Percentiles rank a stretch among this genome's conserved stretches.
Evolutionary conservation across 306 rosid species (phyloP).

Genomic region (Hylodesmum podocarpum): DNA sequence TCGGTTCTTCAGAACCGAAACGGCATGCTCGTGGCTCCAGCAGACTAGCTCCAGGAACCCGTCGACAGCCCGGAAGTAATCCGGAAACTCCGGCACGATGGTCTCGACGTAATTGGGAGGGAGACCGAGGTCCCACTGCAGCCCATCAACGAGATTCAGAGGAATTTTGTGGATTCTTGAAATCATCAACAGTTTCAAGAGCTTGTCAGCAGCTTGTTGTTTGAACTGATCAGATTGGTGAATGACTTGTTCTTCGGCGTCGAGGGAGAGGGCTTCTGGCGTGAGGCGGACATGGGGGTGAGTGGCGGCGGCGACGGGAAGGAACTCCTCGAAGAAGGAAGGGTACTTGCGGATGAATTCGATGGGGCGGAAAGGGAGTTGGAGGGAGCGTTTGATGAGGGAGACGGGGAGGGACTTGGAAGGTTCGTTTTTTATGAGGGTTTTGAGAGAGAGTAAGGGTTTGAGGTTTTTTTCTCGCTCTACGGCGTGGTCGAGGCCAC

Average conservation of each 20-base stretch:
- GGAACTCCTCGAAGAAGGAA: conserved; percentile 60
- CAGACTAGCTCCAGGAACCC: conserved; percentile 70
- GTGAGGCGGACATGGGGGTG: conserved; percentile 65
- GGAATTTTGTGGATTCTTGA: conserved; percentile 56
- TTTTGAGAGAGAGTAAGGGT: conserved; percentile 54
- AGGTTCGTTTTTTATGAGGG: conserved; percentile 62
- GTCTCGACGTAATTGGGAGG: conserved; percentile 50
- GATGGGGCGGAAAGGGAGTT: conserved; percentile 64
- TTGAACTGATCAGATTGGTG: conserved; percentile 47
- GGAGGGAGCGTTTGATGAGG: conserved; percentile 43
- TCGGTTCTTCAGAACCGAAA: conserved; percentile 55
- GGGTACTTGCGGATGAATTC: conserved; percentile 72
- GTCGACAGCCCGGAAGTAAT: conserved; percentile 52
- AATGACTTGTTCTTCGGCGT: conserved; percentile 50
- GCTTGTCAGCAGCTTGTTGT: conserved; percentile 59
- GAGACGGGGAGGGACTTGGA: conserved; percentile 79
- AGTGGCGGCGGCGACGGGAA: conserved; percentile 50
- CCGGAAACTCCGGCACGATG: conserved; percentile 70
- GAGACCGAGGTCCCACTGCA: conserved; percentile 86
- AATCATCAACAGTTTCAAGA: conserved; percentile 73
- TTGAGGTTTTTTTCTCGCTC: conserved; percentile 70
- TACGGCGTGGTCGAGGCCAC: conserved; percentile 90
- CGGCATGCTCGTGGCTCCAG: conserved; percentile 67
- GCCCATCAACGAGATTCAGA: conserved; percentile 32
- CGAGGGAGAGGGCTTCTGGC: conserved; percentile 43